phyloP scores from a whole-genome alignment of 768 basidiomycete species.

The Boletus rubropictus region DNA sequence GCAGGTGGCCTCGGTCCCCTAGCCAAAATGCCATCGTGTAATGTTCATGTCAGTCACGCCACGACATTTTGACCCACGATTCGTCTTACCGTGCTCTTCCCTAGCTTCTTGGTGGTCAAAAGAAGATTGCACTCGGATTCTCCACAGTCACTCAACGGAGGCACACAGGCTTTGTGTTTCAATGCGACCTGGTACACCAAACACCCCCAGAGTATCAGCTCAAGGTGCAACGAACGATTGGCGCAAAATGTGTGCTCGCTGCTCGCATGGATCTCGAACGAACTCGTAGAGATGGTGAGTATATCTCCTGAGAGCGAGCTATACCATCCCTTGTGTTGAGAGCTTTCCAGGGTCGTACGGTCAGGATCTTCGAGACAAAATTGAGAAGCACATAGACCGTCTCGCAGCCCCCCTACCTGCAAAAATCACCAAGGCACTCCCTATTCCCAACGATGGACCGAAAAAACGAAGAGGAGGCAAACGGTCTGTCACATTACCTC shows the following conservation, averaged over 20 bases:
- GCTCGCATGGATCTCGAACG: conserved; percentile 94
- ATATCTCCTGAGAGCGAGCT: not conserved
- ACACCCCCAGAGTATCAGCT: conserved; percentile 87
- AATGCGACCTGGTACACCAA: conserved; percentile 79
- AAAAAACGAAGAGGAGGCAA: conserved; percentile 96
- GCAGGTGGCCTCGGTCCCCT: conserved; percentile 89
- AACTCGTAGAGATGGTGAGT: conserved; percentile 68
- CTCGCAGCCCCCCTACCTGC: conserved; percentile 90
- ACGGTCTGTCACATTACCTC: conserved; percentile 47
- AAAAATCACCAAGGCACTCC: conserved; percentile 89
- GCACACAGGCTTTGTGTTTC: conserved; percentile 96
- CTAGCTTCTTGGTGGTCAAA: conserved; percentile 90
- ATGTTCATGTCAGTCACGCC: conserved; percentile 71
- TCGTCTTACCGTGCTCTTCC: conserved; percentile 1
- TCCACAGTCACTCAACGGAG: conserved; percentile 81
- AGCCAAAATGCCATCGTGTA: conserved; percentile 92
- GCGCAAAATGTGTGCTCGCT: conserved; percentile 85
- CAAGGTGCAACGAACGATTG: conserved; percentile 89
- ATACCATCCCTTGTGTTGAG: not conserved
- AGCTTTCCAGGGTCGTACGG: conserved; percentile 65
- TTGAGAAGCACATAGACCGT: conserved; percentile 90
- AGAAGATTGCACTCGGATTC: conserved; percentile 88
- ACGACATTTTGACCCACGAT: not conserved
- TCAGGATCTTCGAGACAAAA: conserved; percentile 69
- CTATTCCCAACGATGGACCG: conserved; percentile 90